These are phyloP conservation scores for Quercus engelmannii DNA, from an alignment of 306 rosid genomes.

Conservation along the genomic window DNA sequence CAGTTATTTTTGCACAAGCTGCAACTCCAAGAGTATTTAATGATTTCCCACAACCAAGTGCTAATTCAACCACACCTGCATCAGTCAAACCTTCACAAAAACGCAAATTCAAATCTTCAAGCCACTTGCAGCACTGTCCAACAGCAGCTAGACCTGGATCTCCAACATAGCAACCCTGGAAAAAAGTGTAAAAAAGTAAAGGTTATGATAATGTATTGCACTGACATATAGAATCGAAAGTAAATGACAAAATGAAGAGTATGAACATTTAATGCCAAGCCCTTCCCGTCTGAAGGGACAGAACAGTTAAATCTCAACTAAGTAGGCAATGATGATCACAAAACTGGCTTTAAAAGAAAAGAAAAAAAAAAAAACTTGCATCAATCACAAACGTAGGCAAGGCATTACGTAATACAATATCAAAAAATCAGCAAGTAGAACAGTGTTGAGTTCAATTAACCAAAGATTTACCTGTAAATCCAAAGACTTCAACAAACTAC, in stretches of 20 bases:
- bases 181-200: slow-evolving; percentile 19
- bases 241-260: neutral
- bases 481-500: slow-evolving; percentile 59
- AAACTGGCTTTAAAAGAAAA: neutral
- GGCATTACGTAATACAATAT: neutral
- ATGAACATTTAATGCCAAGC: neutral
- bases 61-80: slow-evolving; percentile 60
- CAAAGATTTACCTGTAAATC: slow-evolving; percentile 70
- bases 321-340: neutral
- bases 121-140: slow-evolving; percentile 77
- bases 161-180: slow-evolving; percentile 95
- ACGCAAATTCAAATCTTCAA: slow-evolving; percentile 84
- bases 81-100: slow-evolving; percentile 95
- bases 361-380: neutral
- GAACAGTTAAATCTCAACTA: neutral
- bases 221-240: neutral
- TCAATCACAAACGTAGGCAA: neutral
- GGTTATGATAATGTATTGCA: neutral
- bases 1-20: slow-evolving; percentile 84
- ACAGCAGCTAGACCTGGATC: slow-evolving; percentile 82
- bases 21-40: slow-evolving; percentile 83
- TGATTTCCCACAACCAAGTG: slow-evolving; percentile 65
- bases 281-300: neutral
- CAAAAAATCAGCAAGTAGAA: neutral
- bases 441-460: neutral